Percentiles rank a stretch among this genome's conserved stretches.
Evolutionary conservation across 2,329 filamentous ascomycete genomes (phyloP).

Genomic region (Microcyclospora pomicola): DNA sequence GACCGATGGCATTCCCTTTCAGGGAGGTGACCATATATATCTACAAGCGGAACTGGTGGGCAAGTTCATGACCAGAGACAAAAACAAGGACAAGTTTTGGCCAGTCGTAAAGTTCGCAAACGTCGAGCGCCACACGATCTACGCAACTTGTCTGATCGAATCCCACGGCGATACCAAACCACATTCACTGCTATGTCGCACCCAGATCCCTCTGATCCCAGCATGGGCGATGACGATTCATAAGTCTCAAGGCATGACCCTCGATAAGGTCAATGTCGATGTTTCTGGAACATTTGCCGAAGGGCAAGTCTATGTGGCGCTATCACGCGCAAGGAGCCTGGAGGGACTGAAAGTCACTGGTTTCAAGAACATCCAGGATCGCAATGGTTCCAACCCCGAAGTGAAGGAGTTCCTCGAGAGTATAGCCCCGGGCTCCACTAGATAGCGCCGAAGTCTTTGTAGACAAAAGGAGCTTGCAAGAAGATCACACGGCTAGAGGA

Average conservation of each 20-base stretch:
- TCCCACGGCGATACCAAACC: conserved; percentile 33
- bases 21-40: conserved; percentile 27
- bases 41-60: conserved; percentile 26
- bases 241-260: conserved; percentile 48
- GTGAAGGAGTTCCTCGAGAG: too few relatives aligned
- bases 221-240: conserved; percentile 52
- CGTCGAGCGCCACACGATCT: conserved; percentile 31
- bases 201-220: conserved; percentile 45
- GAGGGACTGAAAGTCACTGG: conserved; percentile 30
- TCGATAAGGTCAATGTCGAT: conserved; percentile 44
- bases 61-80: conserved; percentile 23
- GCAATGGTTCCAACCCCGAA: too few relatives aligned
- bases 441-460: too few relatives aligned
- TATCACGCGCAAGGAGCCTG: conserved; percentile 41
- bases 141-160: conserved; percentile 35
- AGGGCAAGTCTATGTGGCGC: conserved; percentile 49
- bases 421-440: too few relatives aligned
- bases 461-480: too few relatives aligned
- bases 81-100: conserved; percentile 24
- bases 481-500: too few relatives aligned
- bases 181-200: conserved; percentile 38
- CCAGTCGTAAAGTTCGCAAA: conserved; percentile 41
- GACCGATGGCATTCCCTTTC: conserved; percentile 1
- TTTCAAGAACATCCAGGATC: too few relatives aligned
- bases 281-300: conserved; percentile 38